phyloP scores from a whole-genome alignment of 2,329 filamentous ascomycete genomes.

The Fusarium veterinarium region DNA sequence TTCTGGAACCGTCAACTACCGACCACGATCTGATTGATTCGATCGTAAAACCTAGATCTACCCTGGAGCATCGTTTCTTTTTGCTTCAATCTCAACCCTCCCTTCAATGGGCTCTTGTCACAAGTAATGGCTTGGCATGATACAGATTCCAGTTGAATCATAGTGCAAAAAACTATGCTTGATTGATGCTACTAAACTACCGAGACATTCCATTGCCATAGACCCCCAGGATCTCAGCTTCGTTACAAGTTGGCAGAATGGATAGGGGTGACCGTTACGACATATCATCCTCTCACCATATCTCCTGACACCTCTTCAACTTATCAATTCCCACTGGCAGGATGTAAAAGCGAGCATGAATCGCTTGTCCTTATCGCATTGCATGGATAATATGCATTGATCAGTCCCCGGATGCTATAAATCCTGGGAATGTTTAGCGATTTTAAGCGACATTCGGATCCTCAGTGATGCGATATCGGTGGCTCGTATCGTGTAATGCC shows the following conservation, averaged over 20 bases:
- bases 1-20: background rate
- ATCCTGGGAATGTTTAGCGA: constrained; percentile 3
- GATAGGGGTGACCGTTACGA: background rate
- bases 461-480: constrained; percentile 7
- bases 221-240: background rate
- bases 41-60: background rate
- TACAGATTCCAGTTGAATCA: background rate
- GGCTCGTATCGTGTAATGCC: background rate
- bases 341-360: background rate
- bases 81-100: background rate
- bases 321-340: background rate
- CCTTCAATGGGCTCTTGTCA: background rate
- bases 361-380: constrained; percentile 11
- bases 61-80: background rate
- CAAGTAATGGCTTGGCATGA: background rate
- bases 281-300: background rate
- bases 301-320: background rate
- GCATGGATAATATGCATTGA: constrained; percentile 1
- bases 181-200: background rate
- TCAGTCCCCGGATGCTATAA: background rate
- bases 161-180: background rate
- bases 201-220: background rate
- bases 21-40: background rate
- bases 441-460: constrained; percentile 30
- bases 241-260: background rate